phyloP scores from a whole-genome alignment of 225 moss, liverwort and hornwort species.

The Ulota crispa region DNA sequence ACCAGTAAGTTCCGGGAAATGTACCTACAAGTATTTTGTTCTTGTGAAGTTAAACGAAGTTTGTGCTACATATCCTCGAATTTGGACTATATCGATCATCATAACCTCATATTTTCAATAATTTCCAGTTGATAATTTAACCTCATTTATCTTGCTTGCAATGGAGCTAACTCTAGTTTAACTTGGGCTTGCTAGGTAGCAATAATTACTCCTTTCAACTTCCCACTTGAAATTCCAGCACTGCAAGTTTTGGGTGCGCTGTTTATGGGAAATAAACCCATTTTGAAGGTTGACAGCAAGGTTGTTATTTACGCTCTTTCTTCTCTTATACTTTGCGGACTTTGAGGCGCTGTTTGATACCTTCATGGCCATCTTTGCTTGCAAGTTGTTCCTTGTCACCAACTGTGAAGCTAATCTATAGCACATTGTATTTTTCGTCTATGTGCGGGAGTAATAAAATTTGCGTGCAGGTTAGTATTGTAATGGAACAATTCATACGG shows the following conservation, averaged over 20 bases:
- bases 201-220: slow-evolving; percentile 98
- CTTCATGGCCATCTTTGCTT: background rate
- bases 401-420: background rate
- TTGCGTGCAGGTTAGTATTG: slow-evolving; percentile 83
- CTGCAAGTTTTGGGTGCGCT: slow-evolving; percentile 95
- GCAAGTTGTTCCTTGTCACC: slow-evolving; percentile 5
- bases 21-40: background rate
- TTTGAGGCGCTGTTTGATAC: slow-evolving; percentile 13
- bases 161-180: slow-evolving; percentile 21
- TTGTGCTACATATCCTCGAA: background rate
- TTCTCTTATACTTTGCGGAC: background rate
- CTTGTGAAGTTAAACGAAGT: background rate
- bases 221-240: slow-evolving; percentile 92
- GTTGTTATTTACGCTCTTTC: slow-evolving; percentile 43
- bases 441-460: background rate
- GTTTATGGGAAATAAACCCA: slow-evolving; percentile 98
- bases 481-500: slow-evolving; percentile 96
- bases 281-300: slow-evolving; percentile 98
- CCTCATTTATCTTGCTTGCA: slow-evolving; percentile 6
- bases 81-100: background rate
- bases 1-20: slow-evolving; percentile 59
- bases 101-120: background rate
- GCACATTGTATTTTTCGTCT: background rate
- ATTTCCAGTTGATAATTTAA: background rate
- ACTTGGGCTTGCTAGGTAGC: slow-evolving; percentile 64